Conservation (phyloP, 2,329 filamentous ascomycete genomes). For the Ceratocystis colombiana region DNA sequence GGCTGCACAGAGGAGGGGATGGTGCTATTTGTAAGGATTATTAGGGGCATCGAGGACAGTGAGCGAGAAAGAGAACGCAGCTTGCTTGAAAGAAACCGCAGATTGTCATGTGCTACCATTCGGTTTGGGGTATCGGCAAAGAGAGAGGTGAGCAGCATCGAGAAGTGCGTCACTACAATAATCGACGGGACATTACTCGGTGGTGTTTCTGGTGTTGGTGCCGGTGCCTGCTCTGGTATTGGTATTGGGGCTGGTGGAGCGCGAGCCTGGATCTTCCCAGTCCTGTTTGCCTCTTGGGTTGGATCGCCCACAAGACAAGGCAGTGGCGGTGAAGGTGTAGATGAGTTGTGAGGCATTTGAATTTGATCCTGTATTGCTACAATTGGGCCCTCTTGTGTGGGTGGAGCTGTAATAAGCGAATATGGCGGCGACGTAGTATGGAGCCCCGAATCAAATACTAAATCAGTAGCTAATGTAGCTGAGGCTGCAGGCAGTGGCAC, state of each 20-base stretch:
- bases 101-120: constrained; percentile 41
- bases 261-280: neutral
- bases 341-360: neutral
- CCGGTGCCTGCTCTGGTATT: neutral
- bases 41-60: constrained; percentile 37
- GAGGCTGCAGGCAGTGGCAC: neutral
- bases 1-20: constrained; percentile 25
- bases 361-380: neutral
- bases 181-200: constrained; percentile 34
- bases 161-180: constrained; percentile 47
- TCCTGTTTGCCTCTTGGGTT: neutral
- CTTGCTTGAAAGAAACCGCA: constrained; percentile 41
- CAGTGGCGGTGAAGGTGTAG: neutral
- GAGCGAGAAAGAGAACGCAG: constrained; percentile 40
- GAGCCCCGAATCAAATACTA: neutral
- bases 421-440: constrained; percentile 5
- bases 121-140: constrained; percentile 42
- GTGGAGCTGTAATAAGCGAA: neutral
- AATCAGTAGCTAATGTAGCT: neutral
- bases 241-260: neutral
- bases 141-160: constrained; percentile 41
- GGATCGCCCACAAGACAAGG: neutral
- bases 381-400: neutral
- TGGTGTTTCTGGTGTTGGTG: neutral
- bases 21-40: constrained; percentile 48